Percentiles rank a stretch among this genome's conserved stretches.
Conservation (phyloP, 768 basidiomycete species). For the Xerocomellus dryophilus region DNA sequence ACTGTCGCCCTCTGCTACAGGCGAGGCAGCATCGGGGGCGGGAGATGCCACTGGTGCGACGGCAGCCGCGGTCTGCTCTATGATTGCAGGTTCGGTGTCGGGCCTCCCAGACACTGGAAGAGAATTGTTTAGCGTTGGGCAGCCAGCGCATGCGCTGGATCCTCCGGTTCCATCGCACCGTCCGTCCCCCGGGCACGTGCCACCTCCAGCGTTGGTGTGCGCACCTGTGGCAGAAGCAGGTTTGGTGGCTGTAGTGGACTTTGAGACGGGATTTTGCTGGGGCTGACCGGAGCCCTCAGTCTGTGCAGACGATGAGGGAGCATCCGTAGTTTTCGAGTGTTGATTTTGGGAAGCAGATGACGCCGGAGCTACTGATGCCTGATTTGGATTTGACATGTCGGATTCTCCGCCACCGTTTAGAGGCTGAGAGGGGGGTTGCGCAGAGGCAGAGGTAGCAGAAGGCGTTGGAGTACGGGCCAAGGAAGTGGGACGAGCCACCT, state of each 20-base stretch:
- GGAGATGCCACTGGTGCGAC: slow-evolving; percentile 25
- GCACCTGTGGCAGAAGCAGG: slow-evolving; percentile 31
- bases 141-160: slow-evolving; percentile 87
- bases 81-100: slow-evolving; percentile 36
- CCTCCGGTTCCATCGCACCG: slow-evolving; percentile 98
- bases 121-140: slow-evolving; percentile 94
- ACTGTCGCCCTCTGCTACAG: slow-evolving; percentile 28
- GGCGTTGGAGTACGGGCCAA: slow-evolving; percentile 44
- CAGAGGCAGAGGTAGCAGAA: slow-evolving; percentile 32
- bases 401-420: slow-evolving; percentile 35
- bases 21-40: slow-evolving; percentile 36
- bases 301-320: slow-evolving; percentile 26
- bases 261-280: slow-evolving; percentile 27
- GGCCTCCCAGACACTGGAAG: slow-evolving; percentile 44
- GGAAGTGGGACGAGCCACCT: slow-evolving; percentile 67
- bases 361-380: slow-evolving; percentile 32
- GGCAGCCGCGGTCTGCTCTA: slow-evolving; percentile 20
- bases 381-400: slow-evolving; percentile 38
- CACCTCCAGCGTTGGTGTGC: slow-evolving; percentile 35
- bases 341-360: slow-evolving; percentile 30
- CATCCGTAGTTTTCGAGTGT: slow-evolving; percentile 31
- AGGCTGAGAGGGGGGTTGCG: slow-evolving; percentile 30
- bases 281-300: slow-evolving; percentile 24
- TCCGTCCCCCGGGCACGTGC: slow-evolving; percentile 98
- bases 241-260: slow-evolving; percentile 27